A percentile compares a stretch with the other conserved stretches of the same genome.
These are phyloP conservation scores for Echinosphaeria canescens DNA, from an alignment of 2,329 filamentous ascomycete genomes.

Conservation along the genomic window DNA sequence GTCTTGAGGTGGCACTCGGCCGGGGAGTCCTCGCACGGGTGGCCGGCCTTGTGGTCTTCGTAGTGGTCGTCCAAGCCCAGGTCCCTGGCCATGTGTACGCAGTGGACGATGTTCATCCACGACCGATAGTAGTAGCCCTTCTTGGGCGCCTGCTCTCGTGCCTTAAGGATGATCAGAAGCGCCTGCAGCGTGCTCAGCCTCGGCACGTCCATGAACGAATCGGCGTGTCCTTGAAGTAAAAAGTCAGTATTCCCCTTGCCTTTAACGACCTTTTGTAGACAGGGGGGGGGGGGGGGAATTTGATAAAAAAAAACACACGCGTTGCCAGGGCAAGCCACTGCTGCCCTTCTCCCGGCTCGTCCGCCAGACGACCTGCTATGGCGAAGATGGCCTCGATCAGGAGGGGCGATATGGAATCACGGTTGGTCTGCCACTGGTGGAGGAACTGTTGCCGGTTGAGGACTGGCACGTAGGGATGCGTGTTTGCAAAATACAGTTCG, in stretches of 20 bases:
- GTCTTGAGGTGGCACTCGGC: constrained; percentile 70
- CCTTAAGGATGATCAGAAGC: constrained; percentile 70
- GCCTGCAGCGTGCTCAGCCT: constrained; percentile 83
- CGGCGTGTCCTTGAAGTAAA: constrained; percentile 61
- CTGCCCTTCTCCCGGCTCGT: constrained; percentile 65
- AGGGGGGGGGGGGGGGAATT: too few species aligned
- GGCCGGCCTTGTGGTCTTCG: constrained; percentile 52
- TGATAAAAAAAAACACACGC: constrained; percentile 34
- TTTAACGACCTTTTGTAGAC: too few species aligned
- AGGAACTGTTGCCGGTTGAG: constrained; percentile 68
- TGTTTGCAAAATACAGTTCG: constrained; percentile 71
- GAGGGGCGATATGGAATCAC: constrained; percentile 70
- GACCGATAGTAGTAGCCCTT: constrained; percentile 92
- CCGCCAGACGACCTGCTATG: constrained; percentile 64
- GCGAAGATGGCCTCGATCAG: constrained; percentile 83
- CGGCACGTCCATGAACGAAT: constrained; percentile 84
- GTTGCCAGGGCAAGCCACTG: constrained; percentile 86
- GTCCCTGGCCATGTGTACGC: constrained; percentile 84
- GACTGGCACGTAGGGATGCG: constrained; percentile 85
- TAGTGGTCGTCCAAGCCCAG: constrained; percentile 76
- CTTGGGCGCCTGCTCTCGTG: constrained; percentile 77
- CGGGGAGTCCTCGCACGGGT: constrained; percentile 42
- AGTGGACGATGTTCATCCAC: constrained; percentile 88
- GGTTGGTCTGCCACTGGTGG: constrained; percentile 70
- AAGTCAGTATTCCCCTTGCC: too few species aligned